phyloP scores from a whole-genome alignment of 2,329 filamentous ascomycete genomes.

The Lomentospora prolificans region DNA sequence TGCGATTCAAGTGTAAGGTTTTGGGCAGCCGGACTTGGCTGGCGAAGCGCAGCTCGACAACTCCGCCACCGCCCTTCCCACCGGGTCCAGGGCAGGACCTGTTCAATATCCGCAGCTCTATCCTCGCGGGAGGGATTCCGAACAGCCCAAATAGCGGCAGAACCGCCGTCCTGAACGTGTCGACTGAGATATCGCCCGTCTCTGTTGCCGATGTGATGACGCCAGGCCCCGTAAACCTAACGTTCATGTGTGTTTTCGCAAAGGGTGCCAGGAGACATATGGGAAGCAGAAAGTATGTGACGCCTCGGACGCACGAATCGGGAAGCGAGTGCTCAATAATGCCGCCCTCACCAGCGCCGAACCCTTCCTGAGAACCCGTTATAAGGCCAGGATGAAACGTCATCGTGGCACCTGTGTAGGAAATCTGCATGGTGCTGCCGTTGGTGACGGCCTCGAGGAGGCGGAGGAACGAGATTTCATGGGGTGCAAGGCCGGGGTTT shows the following conservation, averaged over 20 bases:
- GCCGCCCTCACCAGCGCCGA: constrained; percentile 60
- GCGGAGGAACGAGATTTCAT: constrained; percentile 92
- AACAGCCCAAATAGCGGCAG: constrained; percentile 85
- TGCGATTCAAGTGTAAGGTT: constrained; percentile 78
- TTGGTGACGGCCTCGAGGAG: constrained; percentile 93
- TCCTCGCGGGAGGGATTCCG: constrained; percentile 67
- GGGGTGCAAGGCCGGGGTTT: constrained; percentile 77
- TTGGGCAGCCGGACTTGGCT: constrained; percentile 90
- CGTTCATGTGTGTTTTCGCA: constrained; percentile 81
- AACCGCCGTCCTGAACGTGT: constrained; percentile 87
- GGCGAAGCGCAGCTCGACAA: constrained; percentile 89
- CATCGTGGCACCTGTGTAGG: constrained; percentile 87
- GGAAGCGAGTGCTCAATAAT: constrained; percentile 76
- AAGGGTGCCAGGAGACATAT: constrained; percentile 88
- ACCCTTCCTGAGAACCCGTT: constrained; percentile 69
- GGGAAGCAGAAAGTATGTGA: constrained; percentile 87
- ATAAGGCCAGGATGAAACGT: constrained; percentile 89
- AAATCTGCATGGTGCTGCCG: constrained; percentile 89
- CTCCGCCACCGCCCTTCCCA: constrained; percentile 73
- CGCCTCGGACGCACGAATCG: constrained; percentile 64
- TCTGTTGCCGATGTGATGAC: constrained; percentile 85
- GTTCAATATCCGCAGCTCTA: constrained; percentile 75
- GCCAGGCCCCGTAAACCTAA: constrained; percentile 80
- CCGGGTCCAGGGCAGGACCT: constrained; percentile 68
- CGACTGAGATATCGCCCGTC: constrained; percentile 77